Evolutionary conservation across 768 basidiomycete species (phyloP), one percentile per base, ranked within the genome.

Genomic region (Lentinula edodes): DNA sequence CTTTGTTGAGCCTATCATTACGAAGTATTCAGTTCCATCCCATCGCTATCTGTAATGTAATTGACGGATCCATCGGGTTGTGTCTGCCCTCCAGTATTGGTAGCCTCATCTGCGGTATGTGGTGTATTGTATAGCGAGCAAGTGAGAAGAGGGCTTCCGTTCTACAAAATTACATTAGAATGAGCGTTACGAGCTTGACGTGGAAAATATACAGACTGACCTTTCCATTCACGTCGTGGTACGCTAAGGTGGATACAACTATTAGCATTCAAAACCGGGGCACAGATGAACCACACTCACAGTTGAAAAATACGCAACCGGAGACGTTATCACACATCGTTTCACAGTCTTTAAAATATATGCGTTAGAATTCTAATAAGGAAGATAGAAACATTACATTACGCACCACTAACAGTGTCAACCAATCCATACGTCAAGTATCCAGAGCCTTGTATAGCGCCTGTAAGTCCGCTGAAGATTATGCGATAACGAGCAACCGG

Each of bases 1-100:
- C 3, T 28, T 28, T 28, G 28, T 28, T 28, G 28, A n/a, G n/a
- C n/a, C 3, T 28, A 28, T 28, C 28, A 28, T 28, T 1, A 28
- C 28, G 28, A 28, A 28, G 2, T 28, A 36, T 66, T 66, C 68
- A 78, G 78, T n/a, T n/a, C n/a, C n/a, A n/a, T n/a, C n/a, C 79
- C 79, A 57, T 75, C 72, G 34, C 78, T 79, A 61, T 75, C 64
- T 55, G 63, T 70, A 68, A 80, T 78, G 60, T 69, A 78, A 28
- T 28, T 28, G 28, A 28, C 28, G 28, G 28, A 28, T 1, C 28
- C 28, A 28, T 28, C 28, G 28, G 28, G 28, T 28, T 28, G 28
- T 28, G 28, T 28, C 28, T 28, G 28, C 28, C 28, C 28, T 28
- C 28, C 28, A 28, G 28, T 28, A 28, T 28, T 28, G 28, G 28